These are phyloP conservation scores for Melastoma candidum DNA, from an alignment of 441 rosid genomes.

Conservation along the genomic window DNA sequence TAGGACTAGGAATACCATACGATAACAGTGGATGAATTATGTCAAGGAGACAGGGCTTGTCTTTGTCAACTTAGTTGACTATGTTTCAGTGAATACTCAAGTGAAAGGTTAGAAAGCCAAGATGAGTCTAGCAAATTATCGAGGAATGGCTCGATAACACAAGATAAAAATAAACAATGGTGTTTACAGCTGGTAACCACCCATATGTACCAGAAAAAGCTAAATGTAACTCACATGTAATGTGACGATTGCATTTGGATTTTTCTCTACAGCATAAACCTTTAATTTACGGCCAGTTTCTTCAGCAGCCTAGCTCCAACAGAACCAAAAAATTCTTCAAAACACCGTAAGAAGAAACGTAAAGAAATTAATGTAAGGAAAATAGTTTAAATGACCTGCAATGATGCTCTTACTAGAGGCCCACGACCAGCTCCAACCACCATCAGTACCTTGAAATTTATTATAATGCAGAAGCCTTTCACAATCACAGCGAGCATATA, in stretches of 20 bases:
- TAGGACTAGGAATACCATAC: too few relatives aligned
- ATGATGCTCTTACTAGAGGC: constrained; percentile 96
- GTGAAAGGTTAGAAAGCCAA: too few relatives aligned
- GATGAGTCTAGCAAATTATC: too few relatives aligned
- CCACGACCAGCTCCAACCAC: constrained; percentile 99
- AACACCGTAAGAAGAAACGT: background rate
- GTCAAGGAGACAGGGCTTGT: too few relatives aligned
- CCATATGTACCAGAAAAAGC: too few relatives aligned
- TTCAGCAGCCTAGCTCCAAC: constrained; percentile 75
- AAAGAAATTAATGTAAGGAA: constrained; percentile 5
- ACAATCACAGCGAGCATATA: constrained; percentile 1
- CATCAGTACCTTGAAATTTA: constrained; percentile 66
- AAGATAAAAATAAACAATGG: too few relatives aligned
- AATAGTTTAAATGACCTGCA: constrained; percentile 54
- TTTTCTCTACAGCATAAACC: constrained; percentile 96
- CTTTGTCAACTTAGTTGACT: too few relatives aligned
- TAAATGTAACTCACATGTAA: constrained; percentile 66
- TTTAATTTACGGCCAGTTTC: constrained; percentile 83
- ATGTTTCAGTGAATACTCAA: too few relatives aligned
- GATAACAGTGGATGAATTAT: too few relatives aligned
- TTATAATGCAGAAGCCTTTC: background rate
- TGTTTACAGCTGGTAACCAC: too few relatives aligned
- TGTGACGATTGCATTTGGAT: constrained; percentile 97
- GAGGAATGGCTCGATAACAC: too few relatives aligned
- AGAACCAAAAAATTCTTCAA: constrained; percentile 15